Conservation (phyloP, 306 rosid genomes). For the Vicia villosa region DNA sequence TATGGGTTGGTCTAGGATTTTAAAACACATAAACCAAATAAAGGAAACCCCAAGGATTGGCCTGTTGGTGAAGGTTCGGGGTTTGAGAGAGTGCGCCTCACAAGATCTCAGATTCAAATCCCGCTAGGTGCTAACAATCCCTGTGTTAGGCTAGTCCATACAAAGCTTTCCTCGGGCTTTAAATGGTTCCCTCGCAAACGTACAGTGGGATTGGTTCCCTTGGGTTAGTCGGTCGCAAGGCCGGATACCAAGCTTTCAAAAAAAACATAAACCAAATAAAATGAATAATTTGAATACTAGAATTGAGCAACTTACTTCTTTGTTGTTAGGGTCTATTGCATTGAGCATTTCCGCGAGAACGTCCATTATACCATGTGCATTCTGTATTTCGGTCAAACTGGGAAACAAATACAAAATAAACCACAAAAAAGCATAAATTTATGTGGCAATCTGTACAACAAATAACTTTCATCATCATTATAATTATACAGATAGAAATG, state of each 20-base stretch:
- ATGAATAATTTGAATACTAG: conserved; percentile 9
- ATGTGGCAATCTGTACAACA: conserved; percentile 10
- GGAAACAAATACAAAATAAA: conserved; percentile 39
- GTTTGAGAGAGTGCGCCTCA: too few species aligned
- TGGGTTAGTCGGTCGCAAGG: too few species aligned
- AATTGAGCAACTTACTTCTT: conserved; percentile 62
- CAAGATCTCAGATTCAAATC: too few species aligned
- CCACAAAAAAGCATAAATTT: conserved; percentile 5
- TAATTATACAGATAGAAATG: neutral
- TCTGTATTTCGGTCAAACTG: conserved; percentile 93
- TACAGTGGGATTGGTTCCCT: too few species aligned
- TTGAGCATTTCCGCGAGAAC: conserved; percentile 93
- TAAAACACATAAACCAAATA: conserved; percentile 22
- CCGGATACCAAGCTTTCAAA: too few species aligned
- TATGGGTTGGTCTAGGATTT: neutral
- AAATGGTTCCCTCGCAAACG: too few species aligned
- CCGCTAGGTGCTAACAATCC: too few species aligned
- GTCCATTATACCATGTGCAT: conserved; percentile 97
- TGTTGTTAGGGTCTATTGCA: conserved; percentile 83
- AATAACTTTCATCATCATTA: conserved; percentile 7
- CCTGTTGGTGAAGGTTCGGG: too few species aligned
- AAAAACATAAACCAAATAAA: conserved; percentile 20
- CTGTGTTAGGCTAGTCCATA: too few species aligned
- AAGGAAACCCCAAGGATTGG: neutral
- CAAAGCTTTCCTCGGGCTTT: too few species aligned